Evolutionary conservation across 257 asterid species (phyloP).

Genomic region (Phtheirospermum japonicum): DNA sequence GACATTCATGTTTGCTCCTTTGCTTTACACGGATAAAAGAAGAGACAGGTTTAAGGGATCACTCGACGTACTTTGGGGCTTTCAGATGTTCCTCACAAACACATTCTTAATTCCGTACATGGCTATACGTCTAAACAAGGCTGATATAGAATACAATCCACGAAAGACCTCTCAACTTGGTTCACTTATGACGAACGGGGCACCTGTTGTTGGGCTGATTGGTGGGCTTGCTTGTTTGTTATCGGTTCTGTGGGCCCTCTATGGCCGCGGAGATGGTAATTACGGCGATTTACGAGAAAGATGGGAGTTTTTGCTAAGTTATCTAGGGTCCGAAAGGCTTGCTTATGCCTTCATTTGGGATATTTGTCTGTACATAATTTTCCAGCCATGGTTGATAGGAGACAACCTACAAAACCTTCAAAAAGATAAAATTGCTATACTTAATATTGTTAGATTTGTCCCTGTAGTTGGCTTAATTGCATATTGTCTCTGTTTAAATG

Average conservation of each 20-base stretch:
- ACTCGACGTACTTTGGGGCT: slow-evolving; percentile 73
- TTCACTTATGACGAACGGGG: slow-evolving; percentile 60
- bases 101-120: slow-evolving; percentile 91
- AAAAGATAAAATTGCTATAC: slow-evolving; percentile 47
- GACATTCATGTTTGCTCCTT: slow-evolving; percentile 89
- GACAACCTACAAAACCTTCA: slow-evolving; percentile 63
- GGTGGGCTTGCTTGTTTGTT: slow-evolving; percentile 61
- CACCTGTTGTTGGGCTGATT: slow-evolving; percentile 60
- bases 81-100: slow-evolving; percentile 94
- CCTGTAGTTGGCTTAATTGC: slow-evolving; percentile 77
- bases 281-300: slow-evolving; percentile 60
- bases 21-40: slow-evolving; percentile 76
- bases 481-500: slow-evolving; percentile 63
- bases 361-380: slow-evolving; percentile 56
- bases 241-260: slow-evolving; percentile 68
- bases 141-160: slow-evolving; percentile 36
- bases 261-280: slow-evolving; percentile 69
- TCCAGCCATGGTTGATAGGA: slow-evolving; percentile 95
- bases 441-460: slow-evolving; percentile 60
- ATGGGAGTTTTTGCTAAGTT: slow-evolving; percentile 56
- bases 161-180: slow-evolving; percentile 55
- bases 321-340: slow-evolving; percentile 72
- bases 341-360: slow-evolving; percentile 98
- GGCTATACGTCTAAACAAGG: slow-evolving; percentile 75
- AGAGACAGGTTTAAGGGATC: slow-evolving; percentile 76